phyloP scores from a whole-genome alignment of 148 eudicot genomes.

The Camellia japonica region DNA sequence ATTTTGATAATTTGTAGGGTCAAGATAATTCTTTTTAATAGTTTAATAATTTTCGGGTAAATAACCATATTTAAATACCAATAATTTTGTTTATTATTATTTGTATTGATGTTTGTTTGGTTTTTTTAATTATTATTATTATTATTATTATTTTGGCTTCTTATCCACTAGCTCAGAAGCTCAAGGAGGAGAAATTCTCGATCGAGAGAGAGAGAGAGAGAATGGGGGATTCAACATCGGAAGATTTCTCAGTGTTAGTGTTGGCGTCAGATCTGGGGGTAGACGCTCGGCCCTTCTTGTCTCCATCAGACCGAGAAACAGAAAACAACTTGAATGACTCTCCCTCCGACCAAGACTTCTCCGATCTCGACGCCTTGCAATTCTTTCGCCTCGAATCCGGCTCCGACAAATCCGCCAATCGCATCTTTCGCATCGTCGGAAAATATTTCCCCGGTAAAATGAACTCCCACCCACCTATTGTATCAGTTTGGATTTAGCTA shows the following conservation, averaged over 20 bases:
- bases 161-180: background rate
- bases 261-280: constrained; percentile 77
- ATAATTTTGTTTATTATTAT: no score
- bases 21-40: no score
- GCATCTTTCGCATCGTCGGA: constrained; percentile 79
- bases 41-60: no score
- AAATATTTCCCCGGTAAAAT: constrained; percentile 76
- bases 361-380: constrained; percentile 72
- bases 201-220: background rate
- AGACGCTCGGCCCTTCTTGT: constrained; percentile 72
- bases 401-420: constrained; percentile 65
- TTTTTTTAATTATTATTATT: no score
- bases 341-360: constrained; percentile 69
- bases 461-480: background rate
- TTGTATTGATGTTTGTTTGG: no score
- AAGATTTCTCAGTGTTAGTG: constrained; percentile 81
- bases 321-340: constrained; percentile 79
- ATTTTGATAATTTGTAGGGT: no score
- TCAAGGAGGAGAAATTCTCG: background rate
- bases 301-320: constrained; percentile 19
- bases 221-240: constrained; percentile 44
- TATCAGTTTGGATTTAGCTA: background rate
- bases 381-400: constrained; percentile 65
- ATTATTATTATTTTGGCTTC: no score
- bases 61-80: no score